Percentiles rank a stretch among this genome's conserved stretches.
Conservation (phyloP, 345 rosid genomes). For the Brassica nigra region DNA sequence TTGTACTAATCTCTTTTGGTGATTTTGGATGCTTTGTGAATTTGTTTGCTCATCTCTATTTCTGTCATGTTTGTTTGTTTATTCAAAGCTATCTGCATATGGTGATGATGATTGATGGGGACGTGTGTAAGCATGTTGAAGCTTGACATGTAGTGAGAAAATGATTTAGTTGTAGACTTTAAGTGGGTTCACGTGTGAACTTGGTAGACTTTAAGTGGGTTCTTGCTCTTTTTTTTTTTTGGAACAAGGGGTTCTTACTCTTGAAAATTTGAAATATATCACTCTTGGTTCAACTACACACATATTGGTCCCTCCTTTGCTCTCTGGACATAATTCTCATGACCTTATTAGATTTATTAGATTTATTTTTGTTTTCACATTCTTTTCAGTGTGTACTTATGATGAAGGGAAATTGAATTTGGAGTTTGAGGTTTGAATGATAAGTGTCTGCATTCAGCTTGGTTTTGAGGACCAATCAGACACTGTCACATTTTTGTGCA, state of each 20-base stretch:
- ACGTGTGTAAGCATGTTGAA: constrained; percentile 25
- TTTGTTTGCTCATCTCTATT: constrained; percentile 11
- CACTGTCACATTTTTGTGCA: too few relatives aligned
- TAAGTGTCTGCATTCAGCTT: too few relatives aligned
- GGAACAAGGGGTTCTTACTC: neutral
- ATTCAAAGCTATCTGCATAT: constrained; percentile 3
- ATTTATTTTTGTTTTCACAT: too few relatives aligned
- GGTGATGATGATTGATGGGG: constrained; percentile 32
- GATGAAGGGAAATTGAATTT: too few relatives aligned
- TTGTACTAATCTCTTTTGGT: constrained; percentile 29
- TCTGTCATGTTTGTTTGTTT: constrained; percentile 20
- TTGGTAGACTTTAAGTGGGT: neutral
- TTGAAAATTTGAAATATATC: constrained; percentile 26
- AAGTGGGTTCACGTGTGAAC: constrained; percentile 29
- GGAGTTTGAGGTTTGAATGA: too few relatives aligned
- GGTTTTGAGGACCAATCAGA: too few relatives aligned
- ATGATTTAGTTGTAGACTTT: constrained; percentile 21
- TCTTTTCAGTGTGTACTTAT: too few relatives aligned
- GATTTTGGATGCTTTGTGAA: constrained; percentile 17
- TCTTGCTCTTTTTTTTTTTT: too few relatives aligned
- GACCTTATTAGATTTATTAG: too few relatives aligned
- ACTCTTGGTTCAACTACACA: constrained; percentile 18
- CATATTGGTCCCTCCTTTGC: constrained; percentile 25
- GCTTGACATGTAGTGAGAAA: constrained; percentile 24
- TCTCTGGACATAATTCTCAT: constrained; percentile 6